Base-by-base conservation (phyloP, 2,329 filamentous ascomycete species). In the Trichoderma atrobrunneum region DNA sequence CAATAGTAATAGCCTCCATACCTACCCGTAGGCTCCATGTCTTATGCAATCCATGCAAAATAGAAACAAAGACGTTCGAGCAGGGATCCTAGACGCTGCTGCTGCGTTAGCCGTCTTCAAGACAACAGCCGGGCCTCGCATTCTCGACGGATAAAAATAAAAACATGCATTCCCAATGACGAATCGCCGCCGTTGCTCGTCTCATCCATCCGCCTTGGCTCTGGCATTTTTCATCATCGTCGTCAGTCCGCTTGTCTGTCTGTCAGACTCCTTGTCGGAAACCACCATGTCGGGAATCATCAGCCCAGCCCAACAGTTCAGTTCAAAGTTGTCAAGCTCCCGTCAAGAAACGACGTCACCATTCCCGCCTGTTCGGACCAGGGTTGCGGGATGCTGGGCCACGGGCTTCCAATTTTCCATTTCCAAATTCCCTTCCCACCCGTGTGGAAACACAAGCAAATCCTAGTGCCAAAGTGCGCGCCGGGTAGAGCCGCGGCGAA, bases 271-370 rank as follows among this genome's bases (percentile, higher is more conserved):
- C 34, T 26, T 26, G 26, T 26, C 26, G 26, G 26, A 26, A 26
- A 26, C 26, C 26, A 26, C 36, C 36, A 7, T 39, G 36, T 39
- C 36, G 56, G n/a, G 8, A 59, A 32, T 32, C 56, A 32, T 32
- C 56, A 60, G 56, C 56, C 56, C 56, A 60, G 30, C 56, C 18
- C 56, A 30, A 59, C 26, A 59, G 43, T n/a, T 7, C 16, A 7
- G 36, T 39, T 51, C n/a, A 24, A 21, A 12, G 11, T 51, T 21
- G 43, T 48, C 43, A 48, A 48, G 43, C 18, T 26, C 26, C 26
- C 26, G 26, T 59, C 56, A 30, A 43, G 30, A 28, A 59, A 64
- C 60, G 69, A 71, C 69, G 69, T 71, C 69, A 71, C 67, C 59
- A 51, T 28, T 61, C 59, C 67, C 67, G 16, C 51, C 65, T n/a